Conservation (phyloP, 345 rosid species). For the Conringia planisiliqua region DNA sequence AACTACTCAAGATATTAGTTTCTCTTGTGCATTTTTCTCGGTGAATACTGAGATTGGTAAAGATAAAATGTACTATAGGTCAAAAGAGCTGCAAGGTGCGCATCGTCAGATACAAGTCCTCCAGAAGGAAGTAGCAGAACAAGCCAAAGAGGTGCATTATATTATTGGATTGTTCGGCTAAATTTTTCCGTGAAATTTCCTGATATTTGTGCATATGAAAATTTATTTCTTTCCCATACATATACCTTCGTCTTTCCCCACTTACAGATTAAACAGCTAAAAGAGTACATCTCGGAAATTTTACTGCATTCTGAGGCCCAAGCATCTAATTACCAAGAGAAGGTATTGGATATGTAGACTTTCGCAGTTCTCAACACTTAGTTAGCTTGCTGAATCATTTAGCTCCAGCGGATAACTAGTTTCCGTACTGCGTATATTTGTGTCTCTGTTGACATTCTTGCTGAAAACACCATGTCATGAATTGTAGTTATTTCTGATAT, state of each 20-base stretch:
- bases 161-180: neutral
- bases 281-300: constrained; percentile 74
- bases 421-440: neutral
- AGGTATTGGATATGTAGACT: constrained; percentile 46
- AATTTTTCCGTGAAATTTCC: neutral
- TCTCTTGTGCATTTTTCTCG: constrained; percentile 3
- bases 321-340: constrained; percentile 73
- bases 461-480: neutral
- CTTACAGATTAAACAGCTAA: constrained; percentile 64
- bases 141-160: constrained; percentile 61
- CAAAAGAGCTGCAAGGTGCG: constrained; percentile 55
- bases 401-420: neutral
- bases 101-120: constrained; percentile 43
- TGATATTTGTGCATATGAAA: neutral
- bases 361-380: constrained; percentile 1
- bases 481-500: neutral
- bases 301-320: constrained; percentile 91
- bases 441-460: constrained; percentile 1
- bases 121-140: constrained; percentile 56
- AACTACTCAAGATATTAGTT: constrained; percentile 14
- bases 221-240: neutral
- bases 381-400: neutral
- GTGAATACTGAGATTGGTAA: constrained; percentile 24
- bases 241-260: constrained; percentile 20
- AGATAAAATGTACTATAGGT: constrained; percentile 38